Conservation (phyloP, 2,329 filamentous ascomycete species). For the Didymella exigua region DNA sequence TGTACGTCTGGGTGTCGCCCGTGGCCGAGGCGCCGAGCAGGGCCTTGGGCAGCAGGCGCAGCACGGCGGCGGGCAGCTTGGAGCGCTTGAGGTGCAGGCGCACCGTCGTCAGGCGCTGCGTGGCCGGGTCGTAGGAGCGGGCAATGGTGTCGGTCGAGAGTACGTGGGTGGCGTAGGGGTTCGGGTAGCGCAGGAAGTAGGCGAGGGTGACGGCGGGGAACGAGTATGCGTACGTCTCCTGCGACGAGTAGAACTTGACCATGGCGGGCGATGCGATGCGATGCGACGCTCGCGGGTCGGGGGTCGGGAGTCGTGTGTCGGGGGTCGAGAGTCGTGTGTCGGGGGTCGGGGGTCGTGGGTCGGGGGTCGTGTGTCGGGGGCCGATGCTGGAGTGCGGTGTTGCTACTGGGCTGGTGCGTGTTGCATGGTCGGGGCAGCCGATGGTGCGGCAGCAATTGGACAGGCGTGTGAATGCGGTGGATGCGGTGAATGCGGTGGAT, state of each 20-base stretch:
- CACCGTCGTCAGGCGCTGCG: slow-evolving; percentile 76
- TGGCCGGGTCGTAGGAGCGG: slow-evolving; percentile 72
- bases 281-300: background rate
- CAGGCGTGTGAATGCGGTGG: slow-evolving; percentile 1
- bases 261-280: slow-evolving; percentile 39
- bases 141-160: slow-evolving; percentile 83
- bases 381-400: slow-evolving; percentile 23
- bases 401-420: slow-evolving; percentile 27
- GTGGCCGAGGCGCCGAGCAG: slow-evolving; percentile 64
- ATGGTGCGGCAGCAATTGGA: slow-evolving; percentile 31
- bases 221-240: slow-evolving; percentile 77
- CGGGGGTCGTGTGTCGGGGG: background rate
- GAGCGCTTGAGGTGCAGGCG: slow-evolving; percentile 83
- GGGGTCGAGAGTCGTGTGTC: background rate
- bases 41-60: slow-evolving; percentile 75
- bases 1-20: slow-evolving; percentile 75
- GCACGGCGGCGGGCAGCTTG: slow-evolving; percentile 73
- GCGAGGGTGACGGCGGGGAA: slow-evolving; percentile 86
- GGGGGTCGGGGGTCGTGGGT: slow-evolving; percentile 3
- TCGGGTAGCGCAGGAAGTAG: slow-evolving; percentile 89
- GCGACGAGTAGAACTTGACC: slow-evolving; percentile 61
- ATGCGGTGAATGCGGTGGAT: too few relatives aligned
- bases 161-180: slow-evolving; percentile 82
- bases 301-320: slow-evolving; percentile 5
- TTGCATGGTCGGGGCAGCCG: slow-evolving; percentile 40